A percentile compares a stretch with the other conserved stretches of the same genome.
phyloP scores from a whole-genome alignment of 345 rosid genomes.

The Cardamine resedifolia region DNA sequence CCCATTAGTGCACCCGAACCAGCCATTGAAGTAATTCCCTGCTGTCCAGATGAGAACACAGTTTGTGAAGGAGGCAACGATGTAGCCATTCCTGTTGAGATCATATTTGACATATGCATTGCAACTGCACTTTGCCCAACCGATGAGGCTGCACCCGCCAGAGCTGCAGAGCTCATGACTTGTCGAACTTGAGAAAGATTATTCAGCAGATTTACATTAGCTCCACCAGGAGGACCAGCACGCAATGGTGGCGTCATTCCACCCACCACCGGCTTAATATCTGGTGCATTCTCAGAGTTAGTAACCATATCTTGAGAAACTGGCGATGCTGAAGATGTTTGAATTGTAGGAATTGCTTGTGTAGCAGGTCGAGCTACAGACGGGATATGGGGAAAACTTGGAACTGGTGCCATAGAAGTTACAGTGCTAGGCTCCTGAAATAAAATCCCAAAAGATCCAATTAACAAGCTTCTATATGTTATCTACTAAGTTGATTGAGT shows the following conservation, averaged over 20 bases:
- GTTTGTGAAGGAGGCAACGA: slow-evolving; percentile 79
- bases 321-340: slow-evolving; percentile 78
- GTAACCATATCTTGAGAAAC: slow-evolving; percentile 74
- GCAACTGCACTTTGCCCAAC: slow-evolving; percentile 82
- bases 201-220: slow-evolving; percentile 87
- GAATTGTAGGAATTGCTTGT: slow-evolving; percentile 71
- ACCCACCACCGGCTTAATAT: slow-evolving; percentile 83
- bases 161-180: slow-evolving; percentile 82
- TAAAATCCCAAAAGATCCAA: slow-evolving; percentile 2
- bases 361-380: slow-evolving; percentile 72
- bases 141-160: slow-evolving; percentile 85
- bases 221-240: slow-evolving; percentile 70
- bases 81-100: slow-evolving; percentile 79
- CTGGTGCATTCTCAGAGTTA: slow-evolving; percentile 57
- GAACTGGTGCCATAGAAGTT: slow-evolving; percentile 64
- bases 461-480: slow-evolving; percentile 14
- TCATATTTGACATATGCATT: slow-evolving; percentile 96
- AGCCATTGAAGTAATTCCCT: slow-evolving; percentile 57
- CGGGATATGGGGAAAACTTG: slow-evolving; percentile 66
- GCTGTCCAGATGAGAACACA: slow-evolving; percentile 81
- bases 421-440: slow-evolving; percentile 86
- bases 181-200: slow-evolving; percentile 89
- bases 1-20: slow-evolving; percentile 71
- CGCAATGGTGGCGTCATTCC: slow-evolving; percentile 67
- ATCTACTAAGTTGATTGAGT: background rate